Conservation (phyloP, 305 asterid species). For the Fraxinus albicans region DNA sequence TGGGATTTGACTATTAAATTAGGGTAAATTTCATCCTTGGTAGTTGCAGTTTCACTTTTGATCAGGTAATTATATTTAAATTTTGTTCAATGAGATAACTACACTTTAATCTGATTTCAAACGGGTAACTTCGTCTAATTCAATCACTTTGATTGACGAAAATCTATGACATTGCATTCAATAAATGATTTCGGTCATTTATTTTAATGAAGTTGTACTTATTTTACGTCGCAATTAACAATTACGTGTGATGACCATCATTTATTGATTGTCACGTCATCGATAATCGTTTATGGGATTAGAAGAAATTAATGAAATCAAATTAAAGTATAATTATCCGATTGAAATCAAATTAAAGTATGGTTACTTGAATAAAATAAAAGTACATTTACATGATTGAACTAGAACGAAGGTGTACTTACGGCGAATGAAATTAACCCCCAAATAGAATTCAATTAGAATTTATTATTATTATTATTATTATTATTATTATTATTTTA, state of each 20-base stretch:
- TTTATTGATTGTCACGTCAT: neutral
- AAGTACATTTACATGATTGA: neutral
- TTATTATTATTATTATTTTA: no score
- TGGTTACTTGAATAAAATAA: no score
- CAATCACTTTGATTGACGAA: neutral
- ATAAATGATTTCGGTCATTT: no score
- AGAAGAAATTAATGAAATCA: neutral
- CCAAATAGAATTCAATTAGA: neutral
- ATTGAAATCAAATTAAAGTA: neutral
- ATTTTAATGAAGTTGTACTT: neutral
- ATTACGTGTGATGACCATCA: neutral
- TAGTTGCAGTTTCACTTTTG: neutral
- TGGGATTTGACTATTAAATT: neutral
- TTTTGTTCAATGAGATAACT: neutral
- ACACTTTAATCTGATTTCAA: neutral
- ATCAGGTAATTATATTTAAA: no score
- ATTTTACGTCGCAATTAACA: neutral
- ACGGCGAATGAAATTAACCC: neutral
- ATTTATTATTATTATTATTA: no score
- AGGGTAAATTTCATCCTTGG: neutral
- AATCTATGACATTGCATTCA: neutral
- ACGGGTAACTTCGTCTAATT: neutral
- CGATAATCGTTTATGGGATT: neutral
- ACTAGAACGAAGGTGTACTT: neutral
- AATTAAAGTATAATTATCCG: neutral